A percentile compares a stretch with the other conserved stretches of the same genome.
These are phyloP conservation scores for Sonneratia caseolaris DNA, from an alignment of 345 rosid genomes.

Conservation along the genomic window DNA sequence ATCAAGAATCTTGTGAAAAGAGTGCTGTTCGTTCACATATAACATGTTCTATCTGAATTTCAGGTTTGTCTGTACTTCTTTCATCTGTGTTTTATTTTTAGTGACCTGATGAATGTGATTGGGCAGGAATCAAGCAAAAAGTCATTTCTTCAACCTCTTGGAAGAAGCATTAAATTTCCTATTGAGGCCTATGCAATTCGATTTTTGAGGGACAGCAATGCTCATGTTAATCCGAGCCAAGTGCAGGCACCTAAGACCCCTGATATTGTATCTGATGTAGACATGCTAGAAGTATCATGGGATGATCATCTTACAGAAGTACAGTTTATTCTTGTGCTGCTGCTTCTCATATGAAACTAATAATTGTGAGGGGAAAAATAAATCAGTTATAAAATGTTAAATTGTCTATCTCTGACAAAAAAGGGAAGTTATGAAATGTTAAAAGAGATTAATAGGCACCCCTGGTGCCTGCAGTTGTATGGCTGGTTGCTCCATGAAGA, in stretches of 20 bases:
- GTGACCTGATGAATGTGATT: constrained; percentile 7
- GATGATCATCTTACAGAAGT: constrained; percentile 82
- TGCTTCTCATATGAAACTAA: background rate
- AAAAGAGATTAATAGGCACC: background rate
- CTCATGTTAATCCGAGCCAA: constrained; percentile 36
- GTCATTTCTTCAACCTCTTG: constrained; percentile 20
- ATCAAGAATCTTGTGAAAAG: background rate
- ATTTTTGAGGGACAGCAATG: constrained; percentile 53
- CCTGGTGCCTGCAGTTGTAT: background rate
- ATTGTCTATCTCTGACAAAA: background rate
- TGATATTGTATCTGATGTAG: constrained; percentile 43
- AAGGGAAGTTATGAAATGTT: background rate
- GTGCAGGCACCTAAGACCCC: constrained; percentile 58
- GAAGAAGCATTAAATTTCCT: constrained; percentile 25
- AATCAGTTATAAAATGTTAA: background rate
- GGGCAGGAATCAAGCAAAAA: constrained; percentile 47
- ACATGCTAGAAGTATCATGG: constrained; percentile 47
- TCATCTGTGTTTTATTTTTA: background rate
- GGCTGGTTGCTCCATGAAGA: background rate
- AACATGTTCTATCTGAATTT: background rate
- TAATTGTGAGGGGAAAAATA: background rate
- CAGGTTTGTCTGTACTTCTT: constrained; percentile 6
- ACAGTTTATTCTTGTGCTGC: constrained; percentile 6
- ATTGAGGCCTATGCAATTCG: constrained; percentile 74
- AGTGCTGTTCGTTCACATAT: background rate